A percentile compares a stretch with the other conserved stretches of the same genome.
Evolutionary conservation across 164 flowering plant species (phyloP).

Genomic region (Malania oleifera): DNA sequence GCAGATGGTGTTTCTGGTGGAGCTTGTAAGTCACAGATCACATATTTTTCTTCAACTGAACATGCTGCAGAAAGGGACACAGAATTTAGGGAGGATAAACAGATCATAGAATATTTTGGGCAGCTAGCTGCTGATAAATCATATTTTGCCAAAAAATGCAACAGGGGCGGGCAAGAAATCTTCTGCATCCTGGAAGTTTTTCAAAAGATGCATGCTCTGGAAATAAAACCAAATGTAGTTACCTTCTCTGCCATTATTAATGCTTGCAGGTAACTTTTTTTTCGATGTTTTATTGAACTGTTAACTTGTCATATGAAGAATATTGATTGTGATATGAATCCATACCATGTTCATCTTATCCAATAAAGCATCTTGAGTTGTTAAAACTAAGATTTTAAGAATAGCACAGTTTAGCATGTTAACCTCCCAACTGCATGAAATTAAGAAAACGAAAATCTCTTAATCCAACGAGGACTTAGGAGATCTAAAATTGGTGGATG

Average conservation of each 20-base stretch:
- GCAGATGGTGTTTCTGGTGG: slow-evolving; percentile 18
- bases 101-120: slow-evolving; percentile 56
- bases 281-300: slow-evolving; percentile 3
- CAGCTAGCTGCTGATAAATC: slow-evolving; percentile 53
- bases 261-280: slow-evolving; percentile 83
- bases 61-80: slow-evolving; percentile 13
- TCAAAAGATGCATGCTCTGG: slow-evolving; percentile 81
- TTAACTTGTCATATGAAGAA: neutral
- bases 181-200: slow-evolving; percentile 68
- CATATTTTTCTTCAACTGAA: slow-evolving; percentile 17
- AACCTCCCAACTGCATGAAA: too few relatives aligned
- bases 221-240: slow-evolving; percentile 95
- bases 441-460: too few relatives aligned
- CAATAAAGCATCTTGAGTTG: too few relatives aligned
- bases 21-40: slow-evolving; percentile 16
- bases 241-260: slow-evolving; percentile 95
- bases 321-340: too few relatives aligned
- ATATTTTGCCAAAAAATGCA: slow-evolving; percentile 30
- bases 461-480: too few relatives aligned
- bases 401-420: too few relatives aligned
- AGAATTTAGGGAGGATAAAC: slow-evolving; percentile 29
- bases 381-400: too few relatives aligned
- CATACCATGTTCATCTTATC: too few relatives aligned
- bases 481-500: too few relatives aligned
- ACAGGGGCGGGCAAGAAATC: slow-evolving; percentile 44